Evolutionary conservation across 768 basidiomycete genomes (phyloP).

Genomic region (Tremella fuciformis): DNA sequence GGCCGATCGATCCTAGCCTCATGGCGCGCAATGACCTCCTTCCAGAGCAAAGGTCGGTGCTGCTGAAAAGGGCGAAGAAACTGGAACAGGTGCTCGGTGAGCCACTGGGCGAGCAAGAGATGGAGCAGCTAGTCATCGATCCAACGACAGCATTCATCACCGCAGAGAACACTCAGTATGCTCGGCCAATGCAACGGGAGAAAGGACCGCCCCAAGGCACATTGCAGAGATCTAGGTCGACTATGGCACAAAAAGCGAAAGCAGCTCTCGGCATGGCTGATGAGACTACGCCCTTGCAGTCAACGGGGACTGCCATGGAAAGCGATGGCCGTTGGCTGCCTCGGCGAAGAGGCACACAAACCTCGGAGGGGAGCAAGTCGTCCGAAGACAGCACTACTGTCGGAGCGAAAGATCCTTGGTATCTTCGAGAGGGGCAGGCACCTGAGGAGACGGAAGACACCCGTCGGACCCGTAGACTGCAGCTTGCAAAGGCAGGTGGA

Average conservation of each 20-base stretch:
- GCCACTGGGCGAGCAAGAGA: constrained; percentile 20
- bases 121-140: constrained; percentile 27
- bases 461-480: constrained; percentile 5
- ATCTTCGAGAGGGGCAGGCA: not conserved
- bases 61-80: constrained; percentile 30
- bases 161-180: constrained; percentile 3
- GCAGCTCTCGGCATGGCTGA: no score
- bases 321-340: no score
- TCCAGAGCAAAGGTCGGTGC: constrained; percentile 26
- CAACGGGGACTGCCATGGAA: no score
- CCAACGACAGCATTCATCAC: constrained; percentile 16
- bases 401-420: not conserved
- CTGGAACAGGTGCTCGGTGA: constrained; percentile 38
- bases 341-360: no score
- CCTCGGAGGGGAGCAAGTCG: no score
- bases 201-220: no score
- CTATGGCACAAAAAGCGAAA: no score
- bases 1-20: constrained; percentile 4
- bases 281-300: no score
- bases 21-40: constrained; percentile 23
- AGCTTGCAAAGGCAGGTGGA: constrained; percentile 31
- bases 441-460: constrained; percentile 10
- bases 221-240: no score
- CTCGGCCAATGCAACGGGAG: no score
- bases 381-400: constrained; percentile 1